A percentile compares a stretch with the other conserved stretches of the same genome.
Conservation (phyloP, 108 stramenopile genomes). For the Aurantiochytrium sp. region DNA sequence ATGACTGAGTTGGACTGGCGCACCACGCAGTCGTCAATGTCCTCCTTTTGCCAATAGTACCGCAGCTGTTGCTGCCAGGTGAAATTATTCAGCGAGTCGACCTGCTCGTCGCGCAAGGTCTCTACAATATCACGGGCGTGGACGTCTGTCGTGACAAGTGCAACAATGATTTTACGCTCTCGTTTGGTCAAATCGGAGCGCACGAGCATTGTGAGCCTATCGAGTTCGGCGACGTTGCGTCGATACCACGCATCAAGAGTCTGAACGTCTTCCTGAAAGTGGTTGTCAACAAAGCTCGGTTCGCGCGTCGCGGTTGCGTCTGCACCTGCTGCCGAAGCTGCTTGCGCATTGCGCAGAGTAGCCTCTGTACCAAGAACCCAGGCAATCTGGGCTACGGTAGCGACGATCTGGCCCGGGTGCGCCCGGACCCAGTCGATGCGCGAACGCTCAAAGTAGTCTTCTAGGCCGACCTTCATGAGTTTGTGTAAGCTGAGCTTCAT, state of each 20-base stretch:
- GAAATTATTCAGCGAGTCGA: slow-evolving; percentile 23
- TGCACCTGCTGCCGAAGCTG: neutral
- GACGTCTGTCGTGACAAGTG: slow-evolving; percentile 50
- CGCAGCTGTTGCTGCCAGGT: slow-evolving; percentile 57
- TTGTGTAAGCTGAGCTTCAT: slow-evolving; percentile 35
- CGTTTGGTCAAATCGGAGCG: slow-evolving; percentile 41
- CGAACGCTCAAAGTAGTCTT: neutral
- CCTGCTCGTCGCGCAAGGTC: slow-evolving; percentile 31
- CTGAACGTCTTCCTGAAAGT: neutral
- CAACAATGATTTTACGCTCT: slow-evolving; percentile 48
- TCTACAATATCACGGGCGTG: slow-evolving; percentile 52
- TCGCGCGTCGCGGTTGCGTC: neutral
- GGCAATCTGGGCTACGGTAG: slow-evolving; percentile 54
- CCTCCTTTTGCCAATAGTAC: slow-evolving; percentile 25
- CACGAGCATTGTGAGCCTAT: slow-evolving; percentile 46
- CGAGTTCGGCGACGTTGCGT: slow-evolving; percentile 39
- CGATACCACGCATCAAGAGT: slow-evolving; percentile 28
- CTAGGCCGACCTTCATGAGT: slow-evolving; percentile 23
- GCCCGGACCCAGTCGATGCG: slow-evolving; percentile 31
- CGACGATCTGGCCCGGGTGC: slow-evolving; percentile 48
- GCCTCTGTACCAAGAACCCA: slow-evolving; percentile 50
- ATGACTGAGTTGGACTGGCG: slow-evolving; percentile 30
- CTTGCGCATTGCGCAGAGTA: slow-evolving; percentile 22
- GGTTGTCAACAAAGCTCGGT: neutral
- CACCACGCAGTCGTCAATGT: slow-evolving; percentile 24